Conservation (phyloP, 345 rosid genomes). For the Eucalyptus albens region DNA sequence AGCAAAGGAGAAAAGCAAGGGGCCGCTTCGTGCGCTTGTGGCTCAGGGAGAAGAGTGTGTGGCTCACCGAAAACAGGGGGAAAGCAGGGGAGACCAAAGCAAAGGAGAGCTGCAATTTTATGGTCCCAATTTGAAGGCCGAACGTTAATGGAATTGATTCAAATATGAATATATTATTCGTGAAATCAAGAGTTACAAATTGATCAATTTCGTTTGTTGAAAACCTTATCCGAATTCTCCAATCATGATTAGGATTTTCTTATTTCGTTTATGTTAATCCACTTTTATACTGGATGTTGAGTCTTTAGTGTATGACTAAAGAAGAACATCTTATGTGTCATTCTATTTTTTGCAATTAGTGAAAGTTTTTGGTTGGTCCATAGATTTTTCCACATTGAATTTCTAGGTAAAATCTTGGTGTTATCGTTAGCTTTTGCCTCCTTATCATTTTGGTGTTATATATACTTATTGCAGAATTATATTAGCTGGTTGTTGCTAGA, state of each 20-base stretch:
- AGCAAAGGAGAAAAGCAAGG: neutral
- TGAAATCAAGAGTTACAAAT: too few relatives aligned
- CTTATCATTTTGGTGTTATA: too few relatives aligned
- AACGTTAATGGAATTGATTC: too few relatives aligned
- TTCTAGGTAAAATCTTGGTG: too few relatives aligned
- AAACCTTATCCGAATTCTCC: too few relatives aligned
- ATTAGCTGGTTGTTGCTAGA: neutral
- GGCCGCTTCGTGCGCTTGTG: neutral
- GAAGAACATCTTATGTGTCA: neutral
- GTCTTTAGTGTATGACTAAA: neutral
- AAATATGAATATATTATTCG: too few relatives aligned
- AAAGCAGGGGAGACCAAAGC: neutral
- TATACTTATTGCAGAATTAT: too few relatives aligned
- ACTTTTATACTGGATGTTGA: too few relatives aligned
- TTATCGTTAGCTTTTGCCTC: neutral
- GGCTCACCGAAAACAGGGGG: neutral
- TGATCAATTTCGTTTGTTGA: too few relatives aligned
- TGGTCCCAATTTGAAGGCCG: neutral
- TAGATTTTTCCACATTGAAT: too few relatives aligned
- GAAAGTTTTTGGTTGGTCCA: rapidly evolving
- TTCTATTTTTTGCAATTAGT: neutral
- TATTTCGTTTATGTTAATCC: too few relatives aligned
- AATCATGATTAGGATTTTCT: rapidly evolving
- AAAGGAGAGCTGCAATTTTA: neutral
- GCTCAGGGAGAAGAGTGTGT: neutral